Conservation (phyloP, 1,284 basidiomycete genomes). For the Apiotrichum sp. region DNA sequence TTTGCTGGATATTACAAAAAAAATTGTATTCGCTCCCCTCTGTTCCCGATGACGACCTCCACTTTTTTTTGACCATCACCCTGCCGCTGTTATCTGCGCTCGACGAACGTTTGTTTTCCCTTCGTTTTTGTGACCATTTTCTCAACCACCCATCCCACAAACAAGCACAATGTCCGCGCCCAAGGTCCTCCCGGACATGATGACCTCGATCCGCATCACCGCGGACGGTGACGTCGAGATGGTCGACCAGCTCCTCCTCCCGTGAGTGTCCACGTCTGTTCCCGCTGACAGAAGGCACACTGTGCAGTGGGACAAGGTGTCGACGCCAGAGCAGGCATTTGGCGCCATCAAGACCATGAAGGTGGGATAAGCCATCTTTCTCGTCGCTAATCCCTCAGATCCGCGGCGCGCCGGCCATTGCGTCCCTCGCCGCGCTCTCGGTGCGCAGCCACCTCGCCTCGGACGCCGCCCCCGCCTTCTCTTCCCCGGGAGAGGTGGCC, state of each 20-base stretch:
- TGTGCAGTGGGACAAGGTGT: conserved; percentile 64
- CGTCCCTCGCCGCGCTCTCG: conserved; percentile 75
- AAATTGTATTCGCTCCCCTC: not conserved
- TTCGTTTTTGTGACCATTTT: too few species aligned
- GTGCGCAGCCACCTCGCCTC: conserved; percentile 55
- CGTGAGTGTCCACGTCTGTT: conserved; percentile 43
- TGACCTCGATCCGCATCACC: conserved; percentile 58
- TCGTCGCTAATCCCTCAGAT: conserved; percentile 52
- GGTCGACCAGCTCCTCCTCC: conserved; percentile 75
- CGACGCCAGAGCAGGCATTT: conserved; percentile 70
- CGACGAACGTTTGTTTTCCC: conserved; percentile 1
- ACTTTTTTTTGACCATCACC: not conserved
- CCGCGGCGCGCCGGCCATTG: conserved; percentile 89
- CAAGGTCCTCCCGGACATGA: conserved; percentile 45
- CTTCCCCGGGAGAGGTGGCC: conserved; percentile 24
- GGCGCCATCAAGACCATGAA: conserved; percentile 92
- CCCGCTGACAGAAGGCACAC: conserved; percentile 52
- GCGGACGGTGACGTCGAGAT: conserved; percentile 65
- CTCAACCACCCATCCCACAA: not conserved
- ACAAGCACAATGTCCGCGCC: not conserved
- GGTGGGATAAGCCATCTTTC: conserved; percentile 47
- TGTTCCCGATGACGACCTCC: conserved; percentile 1
- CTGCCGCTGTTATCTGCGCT: not conserved
- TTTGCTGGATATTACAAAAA: too few species aligned
- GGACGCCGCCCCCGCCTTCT: conserved; percentile 15